These are phyloP conservation scores for Didymella keratinophila DNA, from an alignment of 2,329 filamentous ascomycete species.

Conservation along the genomic window DNA sequence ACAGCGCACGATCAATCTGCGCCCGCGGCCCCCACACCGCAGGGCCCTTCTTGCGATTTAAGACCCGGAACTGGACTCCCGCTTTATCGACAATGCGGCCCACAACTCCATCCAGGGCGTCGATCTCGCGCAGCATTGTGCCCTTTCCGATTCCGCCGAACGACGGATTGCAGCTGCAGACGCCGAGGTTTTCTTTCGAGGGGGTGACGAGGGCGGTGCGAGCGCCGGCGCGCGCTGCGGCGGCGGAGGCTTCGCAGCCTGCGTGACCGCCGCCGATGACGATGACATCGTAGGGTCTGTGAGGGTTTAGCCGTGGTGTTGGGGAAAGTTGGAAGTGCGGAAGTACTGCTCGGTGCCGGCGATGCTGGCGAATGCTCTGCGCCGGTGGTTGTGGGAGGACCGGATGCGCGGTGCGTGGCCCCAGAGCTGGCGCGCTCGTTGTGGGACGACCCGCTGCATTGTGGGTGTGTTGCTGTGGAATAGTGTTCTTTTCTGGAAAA, in stretches of 20 bases:
- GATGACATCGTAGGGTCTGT: conserved; percentile 83
- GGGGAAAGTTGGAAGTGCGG: background rate
- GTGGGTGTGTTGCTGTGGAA: too few relatives aligned
- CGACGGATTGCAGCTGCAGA: conserved; percentile 95
- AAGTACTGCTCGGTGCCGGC: conserved; percentile 45
- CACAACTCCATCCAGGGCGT: conserved; percentile 89
- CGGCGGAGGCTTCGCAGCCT: conserved; percentile 90
- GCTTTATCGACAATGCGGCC: conserved; percentile 92
- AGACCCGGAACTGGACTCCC: conserved; percentile 88
- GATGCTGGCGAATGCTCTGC: conserved; percentile 56
- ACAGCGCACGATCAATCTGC: conserved; percentile 91
- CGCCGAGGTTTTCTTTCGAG: conserved; percentile 84
- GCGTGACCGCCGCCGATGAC: conserved; percentile 97
- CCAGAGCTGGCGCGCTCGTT: conserved; percentile 54
- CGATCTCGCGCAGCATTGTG: conserved; percentile 92
- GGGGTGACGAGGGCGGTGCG: conserved; percentile 90
- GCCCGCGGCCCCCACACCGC: conserved; percentile 97
- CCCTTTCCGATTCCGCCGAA: conserved; percentile 99
- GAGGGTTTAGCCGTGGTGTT: conserved; percentile 26
- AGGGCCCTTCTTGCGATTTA: conserved; percentile 90
- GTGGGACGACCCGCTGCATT: conserved; percentile 39
- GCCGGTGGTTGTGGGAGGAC: conserved; percentile 46
- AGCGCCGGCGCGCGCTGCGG: conserved; percentile 86
- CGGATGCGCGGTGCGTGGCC: conserved; percentile 58
- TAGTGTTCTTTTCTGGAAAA: too few relatives aligned